Evolutionary conservation across 2,329 filamentous ascomycete genomes (phyloP), one percentile per base, ranked within the genome.

Genomic region (Colletotrichum sp.): DNA sequence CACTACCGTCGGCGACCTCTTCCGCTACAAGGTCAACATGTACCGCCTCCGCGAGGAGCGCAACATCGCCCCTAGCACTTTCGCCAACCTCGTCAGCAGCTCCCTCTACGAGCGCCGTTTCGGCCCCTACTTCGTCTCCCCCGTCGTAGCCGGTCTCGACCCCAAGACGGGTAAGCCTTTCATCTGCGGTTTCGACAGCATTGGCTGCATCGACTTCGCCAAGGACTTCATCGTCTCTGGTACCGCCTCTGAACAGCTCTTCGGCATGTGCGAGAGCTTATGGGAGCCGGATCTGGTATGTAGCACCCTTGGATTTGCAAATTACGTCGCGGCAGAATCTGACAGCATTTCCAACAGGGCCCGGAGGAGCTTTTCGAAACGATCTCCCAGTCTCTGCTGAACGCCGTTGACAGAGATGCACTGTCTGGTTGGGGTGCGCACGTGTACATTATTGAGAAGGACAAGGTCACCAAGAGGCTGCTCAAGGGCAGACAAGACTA

Each of bases 11-110:
- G 95, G 94, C 82, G 96, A 99, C 88, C 94, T 99, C 80, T 98
- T 99, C 92, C 96, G 97, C 84, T 99, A 98, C 93, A 99, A 99
- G 91, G 95, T 98, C 86, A 99, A 99, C 92, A 98, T 99, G 95
- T 99, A 99, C 92, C 95, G 97, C 79, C 92, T 99, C 83, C 95
- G 97, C 83, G 97, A 99, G 90, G 97, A 99, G 91, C 96, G 97
- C 84, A 92, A 96, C 89, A 99, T 99, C 87, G 94, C 95, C 72
- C 97, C 97, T 62, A 92, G 95, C 85, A 99, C 97, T 75, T 96
- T 99, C 88, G 96, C 97, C 86, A 98, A 99, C 90, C 92, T 99
- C 80, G 96, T 99, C 82, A 95, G 93, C 82, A 95, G 92, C 80
- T 95, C 93, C 80, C 91, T 99, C 83, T 99, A 99, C 89, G 97